Percentiles rank a stretch among this genome's conserved stretches.
Evolutionary conservation across 2,329 filamentous ascomycete genomes (phyloP).

Genomic region (Pseudocercospora eumusae): DNA sequence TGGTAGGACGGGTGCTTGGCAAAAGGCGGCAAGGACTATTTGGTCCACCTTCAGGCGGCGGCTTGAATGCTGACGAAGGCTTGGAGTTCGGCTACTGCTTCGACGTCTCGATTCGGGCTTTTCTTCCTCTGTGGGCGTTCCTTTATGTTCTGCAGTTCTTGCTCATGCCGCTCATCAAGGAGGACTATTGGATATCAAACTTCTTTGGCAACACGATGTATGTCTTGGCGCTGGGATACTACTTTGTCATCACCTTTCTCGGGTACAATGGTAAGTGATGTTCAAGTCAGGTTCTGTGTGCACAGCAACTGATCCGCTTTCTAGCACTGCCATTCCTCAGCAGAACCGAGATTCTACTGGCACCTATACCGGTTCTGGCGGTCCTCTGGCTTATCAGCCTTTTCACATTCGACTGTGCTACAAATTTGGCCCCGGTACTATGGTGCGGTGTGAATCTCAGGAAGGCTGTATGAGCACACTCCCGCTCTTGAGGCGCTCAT

Average conservation of each 20-base stretch:
- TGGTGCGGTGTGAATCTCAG: conserved; percentile 52
- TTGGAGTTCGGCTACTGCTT: conserved; percentile 72
- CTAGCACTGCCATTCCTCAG: conserved; percentile 65
- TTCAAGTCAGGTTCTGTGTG: neutral
- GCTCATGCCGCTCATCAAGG: conserved; percentile 62
- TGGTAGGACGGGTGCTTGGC: conserved; percentile 63
- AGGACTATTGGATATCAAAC: conserved; percentile 57
- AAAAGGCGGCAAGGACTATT: conserved; percentile 60
- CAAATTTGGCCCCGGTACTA: conserved; percentile 53
- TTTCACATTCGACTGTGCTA: conserved; percentile 55
- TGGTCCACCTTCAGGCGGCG: conserved; percentile 48
- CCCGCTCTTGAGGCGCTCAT: neutral
- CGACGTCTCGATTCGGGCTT: conserved; percentile 67
- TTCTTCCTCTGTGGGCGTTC: conserved; percentile 67
- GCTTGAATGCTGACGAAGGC: conserved; percentile 47
- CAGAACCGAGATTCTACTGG: conserved; percentile 65
- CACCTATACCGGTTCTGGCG: conserved; percentile 61
- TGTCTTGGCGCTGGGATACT: conserved; percentile 65
- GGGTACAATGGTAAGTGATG: conserved; percentile 60
- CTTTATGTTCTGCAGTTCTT: conserved; percentile 68
- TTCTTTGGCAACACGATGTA: conserved; percentile 68
- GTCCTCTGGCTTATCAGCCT: conserved; percentile 60
- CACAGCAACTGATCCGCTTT: conserved; percentile 19
- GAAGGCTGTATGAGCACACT: conserved; percentile 41
- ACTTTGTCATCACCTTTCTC: conserved; percentile 68